Percentiles rank a stretch among this genome's conserved stretches.
phyloP scores from a whole-genome alignment of 331 rosid species.

The Erythrophleum ivorense region DNA sequence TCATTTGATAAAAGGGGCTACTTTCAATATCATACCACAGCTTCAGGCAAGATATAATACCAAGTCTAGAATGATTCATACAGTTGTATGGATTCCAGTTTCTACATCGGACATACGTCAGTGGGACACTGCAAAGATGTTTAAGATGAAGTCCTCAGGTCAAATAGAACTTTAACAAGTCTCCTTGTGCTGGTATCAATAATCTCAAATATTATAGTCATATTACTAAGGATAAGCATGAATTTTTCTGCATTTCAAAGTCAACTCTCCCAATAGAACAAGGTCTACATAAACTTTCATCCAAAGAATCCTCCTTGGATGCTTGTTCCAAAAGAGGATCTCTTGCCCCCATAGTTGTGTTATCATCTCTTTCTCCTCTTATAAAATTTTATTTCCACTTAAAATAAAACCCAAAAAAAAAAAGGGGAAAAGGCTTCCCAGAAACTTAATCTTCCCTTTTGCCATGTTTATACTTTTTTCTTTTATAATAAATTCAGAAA shows the following conservation, averaged over 20 bases:
- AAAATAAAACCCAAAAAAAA: background rate
- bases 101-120: conserved; percentile 18
- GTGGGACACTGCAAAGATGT: background rate
- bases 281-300: too few species aligned
- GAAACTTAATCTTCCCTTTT: background rate
- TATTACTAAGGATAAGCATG: background rate
- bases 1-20: conserved; percentile 5
- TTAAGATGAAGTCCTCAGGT: background rate
- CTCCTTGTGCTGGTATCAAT: background rate
- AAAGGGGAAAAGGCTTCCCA: background rate
- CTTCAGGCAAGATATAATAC: background rate
- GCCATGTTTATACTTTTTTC: background rate
- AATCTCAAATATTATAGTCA: background rate
- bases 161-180: background rate
- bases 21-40: background rate
- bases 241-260: background rate
- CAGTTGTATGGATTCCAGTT: background rate
- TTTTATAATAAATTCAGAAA: background rate
- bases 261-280: background rate
- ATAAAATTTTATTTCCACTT: conserved; percentile 5
- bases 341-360: background rate
- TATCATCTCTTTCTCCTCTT: background rate
- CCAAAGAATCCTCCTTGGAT: background rate
- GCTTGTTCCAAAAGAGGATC: background rate
- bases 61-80: conserved; percentile 15